Evolutionary conservation across 2,329 filamentous ascomycete species (phyloP).

Genomic region (Calonectria henricotiae): DNA sequence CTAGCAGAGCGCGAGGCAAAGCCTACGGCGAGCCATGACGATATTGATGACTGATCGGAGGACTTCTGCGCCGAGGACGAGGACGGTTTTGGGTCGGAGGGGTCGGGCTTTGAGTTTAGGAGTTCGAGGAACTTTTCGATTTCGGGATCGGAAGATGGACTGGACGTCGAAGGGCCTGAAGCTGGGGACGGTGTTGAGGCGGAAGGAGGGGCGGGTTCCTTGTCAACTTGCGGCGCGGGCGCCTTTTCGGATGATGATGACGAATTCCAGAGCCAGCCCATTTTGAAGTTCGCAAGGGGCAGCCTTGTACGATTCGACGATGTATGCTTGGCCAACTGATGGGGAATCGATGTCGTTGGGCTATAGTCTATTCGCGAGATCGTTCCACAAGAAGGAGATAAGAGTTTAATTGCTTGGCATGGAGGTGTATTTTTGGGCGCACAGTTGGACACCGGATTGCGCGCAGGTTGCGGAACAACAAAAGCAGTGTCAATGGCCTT

Average conservation of each 20-base stretch:
- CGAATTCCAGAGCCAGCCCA: conserved; percentile 77
- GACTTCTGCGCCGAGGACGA: conserved; percentile 48
- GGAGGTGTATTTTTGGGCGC: not conserved
- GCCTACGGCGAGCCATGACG: conserved; percentile 58
- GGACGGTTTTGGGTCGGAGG: conserved; percentile 52
- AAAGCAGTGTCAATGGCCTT: not conserved
- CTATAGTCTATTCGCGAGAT: not conserved
- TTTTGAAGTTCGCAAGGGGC: conserved; percentile 54
- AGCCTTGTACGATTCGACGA: conserved; percentile 23
- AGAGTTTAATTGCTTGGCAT: not conserved
- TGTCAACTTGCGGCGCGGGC: conserved; percentile 48
- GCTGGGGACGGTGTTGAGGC: conserved; percentile 41
- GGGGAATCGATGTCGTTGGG: not conserved
- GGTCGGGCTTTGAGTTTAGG: conserved; percentile 56
- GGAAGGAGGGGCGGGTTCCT: conserved; percentile 46
- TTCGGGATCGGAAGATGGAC: conserved; percentile 64
- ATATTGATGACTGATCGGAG: conserved; percentile 51
- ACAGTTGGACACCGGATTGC: not conserved
- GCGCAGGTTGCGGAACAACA: too few species aligned
- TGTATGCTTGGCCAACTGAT: conserved; percentile 6
- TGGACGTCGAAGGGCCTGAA: conserved; percentile 41
- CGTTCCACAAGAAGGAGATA: not conserved
- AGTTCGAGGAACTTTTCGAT: conserved; percentile 70
- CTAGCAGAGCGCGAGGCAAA: conserved; percentile 48
- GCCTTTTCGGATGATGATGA: conserved; percentile 56